These are phyloP conservation scores for Agapanthus africanus DNA, from an alignment of 106 monocot species.

Conservation along the genomic window DNA sequence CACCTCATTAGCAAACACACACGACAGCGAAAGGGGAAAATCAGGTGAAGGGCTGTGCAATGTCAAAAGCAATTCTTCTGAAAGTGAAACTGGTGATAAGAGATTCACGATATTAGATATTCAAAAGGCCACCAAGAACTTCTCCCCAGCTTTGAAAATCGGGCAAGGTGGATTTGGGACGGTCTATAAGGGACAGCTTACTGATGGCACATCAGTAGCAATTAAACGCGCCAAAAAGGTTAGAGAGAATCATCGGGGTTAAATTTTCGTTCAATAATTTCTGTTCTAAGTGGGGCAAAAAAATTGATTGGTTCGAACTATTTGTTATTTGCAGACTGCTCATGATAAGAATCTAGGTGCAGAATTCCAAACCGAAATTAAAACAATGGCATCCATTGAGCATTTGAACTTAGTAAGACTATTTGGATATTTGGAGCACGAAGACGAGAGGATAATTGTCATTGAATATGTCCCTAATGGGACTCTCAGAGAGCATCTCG, in stretches of 20 bases:
- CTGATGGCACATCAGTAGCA: slow-evolving; percentile 49
- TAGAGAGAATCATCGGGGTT: slow-evolving; percentile 11
- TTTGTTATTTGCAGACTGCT: not conserved
- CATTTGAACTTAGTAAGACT: slow-evolving; percentile 68
- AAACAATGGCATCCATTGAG: slow-evolving; percentile 44
- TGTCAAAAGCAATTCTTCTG: not conserved
- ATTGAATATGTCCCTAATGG: slow-evolving; percentile 72
- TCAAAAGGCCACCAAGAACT: slow-evolving; percentile 54
- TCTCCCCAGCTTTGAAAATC: slow-evolving; percentile 47
- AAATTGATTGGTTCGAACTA: not conserved
- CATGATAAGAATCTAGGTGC: not conserved
- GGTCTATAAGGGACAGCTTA: slow-evolving; percentile 59
- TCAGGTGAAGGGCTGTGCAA: slow-evolving; percentile 20
- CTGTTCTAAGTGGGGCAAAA: not conserved
- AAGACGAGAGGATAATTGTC: slow-evolving; percentile 57
- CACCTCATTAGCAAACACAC: slow-evolving; percentile 7
- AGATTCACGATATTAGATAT: slow-evolving; percentile 45
- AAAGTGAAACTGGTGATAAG: slow-evolving; percentile 17
- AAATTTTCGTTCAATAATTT: not conserved
- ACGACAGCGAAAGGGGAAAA: slow-evolving; percentile 10
- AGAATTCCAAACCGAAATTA: slow-evolving; percentile 63
- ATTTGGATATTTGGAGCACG: slow-evolving; percentile 47
- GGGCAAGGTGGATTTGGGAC: slow-evolving; percentile 79
- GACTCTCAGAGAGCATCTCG: slow-evolving; percentile 73
- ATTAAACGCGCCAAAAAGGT: slow-evolving; percentile 78